Evolutionary conservation across 2,329 filamentous ascomycete species (phyloP).

Genomic region (Penicillium brevicompactum): DNA sequence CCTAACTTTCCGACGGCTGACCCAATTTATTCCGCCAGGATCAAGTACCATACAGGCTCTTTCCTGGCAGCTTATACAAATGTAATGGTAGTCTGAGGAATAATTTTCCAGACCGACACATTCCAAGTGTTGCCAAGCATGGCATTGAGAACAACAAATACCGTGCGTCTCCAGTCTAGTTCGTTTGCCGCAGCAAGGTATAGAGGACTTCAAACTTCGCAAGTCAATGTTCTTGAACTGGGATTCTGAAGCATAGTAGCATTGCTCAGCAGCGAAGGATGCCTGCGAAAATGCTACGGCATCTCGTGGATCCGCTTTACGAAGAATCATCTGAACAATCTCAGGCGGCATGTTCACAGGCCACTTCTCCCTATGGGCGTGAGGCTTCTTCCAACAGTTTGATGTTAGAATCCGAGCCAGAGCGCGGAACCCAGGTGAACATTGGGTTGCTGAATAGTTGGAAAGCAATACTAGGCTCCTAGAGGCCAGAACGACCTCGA

Average conservation of each 20-base stretch:
- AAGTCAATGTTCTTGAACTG: conserved; percentile 20
- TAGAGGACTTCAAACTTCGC: conserved; percentile 15
- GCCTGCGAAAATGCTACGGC: conserved; percentile 24
- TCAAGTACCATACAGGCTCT: conserved; percentile 4
- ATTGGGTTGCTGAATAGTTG: conserved; percentile 23
- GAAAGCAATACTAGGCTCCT: conserved; percentile 17
- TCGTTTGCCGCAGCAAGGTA: conserved; percentile 29
- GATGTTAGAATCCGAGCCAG: conserved; percentile 26
- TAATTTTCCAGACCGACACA: conserved; percentile 7
- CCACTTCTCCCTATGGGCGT: conserved; percentile 18
- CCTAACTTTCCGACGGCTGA: conserved; percentile 10
- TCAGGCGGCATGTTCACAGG: conserved; percentile 10
- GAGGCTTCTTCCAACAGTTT: conserved; percentile 22
- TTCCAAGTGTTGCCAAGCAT: conserved; percentile 14
- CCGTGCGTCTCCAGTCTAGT: conserved; percentile 11
- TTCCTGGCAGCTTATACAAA: too few species aligned
- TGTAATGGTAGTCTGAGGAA: too few species aligned
- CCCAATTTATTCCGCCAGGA: conserved; percentile 18
- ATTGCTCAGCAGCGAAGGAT: conserved; percentile 20
- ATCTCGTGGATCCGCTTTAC: conserved; percentile 20
- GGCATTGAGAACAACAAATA: conserved; percentile 21
- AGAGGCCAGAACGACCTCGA: conserved; percentile 9
- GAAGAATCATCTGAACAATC: conserved; percentile 17
- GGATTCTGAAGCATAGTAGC: conserved; percentile 26
- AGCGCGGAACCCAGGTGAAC: conserved; percentile 28